These are phyloP conservation scores for Citrus medica DNA, from an alignment of 345 rosid species.

Conservation along the genomic window DNA sequence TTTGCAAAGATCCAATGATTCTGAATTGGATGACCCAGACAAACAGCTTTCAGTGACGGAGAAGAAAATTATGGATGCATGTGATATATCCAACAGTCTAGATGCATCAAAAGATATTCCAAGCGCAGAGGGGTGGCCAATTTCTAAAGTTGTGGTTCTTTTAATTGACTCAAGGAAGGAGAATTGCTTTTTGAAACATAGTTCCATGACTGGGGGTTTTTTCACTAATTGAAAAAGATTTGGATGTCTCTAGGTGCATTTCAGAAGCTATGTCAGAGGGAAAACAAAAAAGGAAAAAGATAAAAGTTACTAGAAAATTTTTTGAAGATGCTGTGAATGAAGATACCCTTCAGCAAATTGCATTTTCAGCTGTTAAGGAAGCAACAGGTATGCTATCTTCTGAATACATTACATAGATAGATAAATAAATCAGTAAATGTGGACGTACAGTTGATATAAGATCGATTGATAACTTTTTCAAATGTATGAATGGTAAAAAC, in stretches of 20 bases:
- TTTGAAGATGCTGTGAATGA: constrained; percentile 33
- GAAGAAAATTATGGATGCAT: constrained; percentile 63
- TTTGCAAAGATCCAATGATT: constrained; percentile 36
- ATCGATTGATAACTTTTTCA: neutral
- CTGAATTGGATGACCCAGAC: constrained; percentile 31
- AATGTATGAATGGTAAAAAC: neutral
- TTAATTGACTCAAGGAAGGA: constrained; percentile 53
- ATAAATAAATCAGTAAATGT: neutral
- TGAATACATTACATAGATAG: neutral
- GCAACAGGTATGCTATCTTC: constrained; percentile 35
- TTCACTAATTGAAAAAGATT: constrained; percentile 66
- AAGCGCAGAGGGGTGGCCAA: constrained; percentile 45
- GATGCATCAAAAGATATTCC: constrained; percentile 42
- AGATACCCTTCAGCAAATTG: constrained; percentile 36
- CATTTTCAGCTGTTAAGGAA: constrained; percentile 63
- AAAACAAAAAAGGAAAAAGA: constrained; percentile 31
- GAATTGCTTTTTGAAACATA: constrained; percentile 47
- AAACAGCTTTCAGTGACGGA: constrained; percentile 48
- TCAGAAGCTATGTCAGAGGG: constrained; percentile 18
- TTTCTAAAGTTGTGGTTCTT: constrained; percentile 54
- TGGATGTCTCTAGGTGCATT: constrained; percentile 21
- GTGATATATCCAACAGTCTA: constrained; percentile 48
- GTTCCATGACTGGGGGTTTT: constrained; percentile 61
- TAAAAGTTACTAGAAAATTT: constrained; percentile 23
- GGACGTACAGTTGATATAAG: neutral